Evolutionary conservation across 164 flowering plant species (phyloP), one percentile per base, ranked within the genome.

Genomic region (Liquidambar formosana): DNA sequence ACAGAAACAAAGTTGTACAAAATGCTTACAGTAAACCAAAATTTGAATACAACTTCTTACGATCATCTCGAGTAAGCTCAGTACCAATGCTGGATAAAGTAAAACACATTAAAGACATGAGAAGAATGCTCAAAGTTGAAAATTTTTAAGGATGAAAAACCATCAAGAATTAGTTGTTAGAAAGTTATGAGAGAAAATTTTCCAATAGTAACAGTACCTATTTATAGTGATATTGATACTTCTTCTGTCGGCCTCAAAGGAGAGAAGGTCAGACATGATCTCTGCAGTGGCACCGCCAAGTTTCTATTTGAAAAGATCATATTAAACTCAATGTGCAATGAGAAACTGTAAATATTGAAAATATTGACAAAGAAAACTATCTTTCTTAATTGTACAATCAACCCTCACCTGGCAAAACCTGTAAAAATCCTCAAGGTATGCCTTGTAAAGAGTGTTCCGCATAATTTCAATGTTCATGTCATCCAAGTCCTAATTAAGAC

Each of bases 391-490:
- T 4, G 49, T 41, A 47, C 46, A 65, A 57, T 25, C 57, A 43
- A 49, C 16, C 2, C 63, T 71, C 71, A 95, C 99, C 96, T 91
- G 81, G 64, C 99, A 93, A 73, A 95, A 95, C 78, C 77, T 83
- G 81, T 95, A 93, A 72, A 95, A 95, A 57, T 95, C 99, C 76
- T 95, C 98, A 44, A 95, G 94, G 78, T 96, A 96, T 64, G 99
- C 98, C 86, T 96, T 93, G 84, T 93, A 96, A 60, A 96, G 97
- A 58, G 99, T 96, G 75, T 96, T 96, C 81, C 98, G 86, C 99
- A 96, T 96, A 57, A 96, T 96, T 71, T 96, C 99, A 72, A 96
- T 96, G 75, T 96, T 93, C 99, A 96, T 96, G 73, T 96, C 99
- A 84, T 96, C 99, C 89, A 96, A 82, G 75, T 96, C 99, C 99